These are phyloP conservation scores for Phyllosticta citrichinensis DNA, from an alignment of 2,329 filamentous ascomycete species.

Conservation along the genomic window DNA sequence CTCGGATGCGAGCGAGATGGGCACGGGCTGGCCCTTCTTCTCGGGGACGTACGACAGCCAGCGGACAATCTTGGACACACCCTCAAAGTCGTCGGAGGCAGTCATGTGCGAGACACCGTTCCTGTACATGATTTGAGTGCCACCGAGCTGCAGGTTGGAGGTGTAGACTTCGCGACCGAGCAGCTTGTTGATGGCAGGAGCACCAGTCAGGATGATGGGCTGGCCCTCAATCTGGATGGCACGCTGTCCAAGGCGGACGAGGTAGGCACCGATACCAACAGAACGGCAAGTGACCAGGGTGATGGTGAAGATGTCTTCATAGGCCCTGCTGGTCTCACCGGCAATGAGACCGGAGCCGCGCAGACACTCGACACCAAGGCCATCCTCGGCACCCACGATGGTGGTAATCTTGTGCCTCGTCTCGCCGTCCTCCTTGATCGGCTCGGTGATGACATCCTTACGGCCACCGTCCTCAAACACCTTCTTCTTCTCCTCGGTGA, in stretches of 20 bases:
- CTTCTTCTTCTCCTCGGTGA: constrained; percentile 77
- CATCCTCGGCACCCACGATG: constrained; percentile 86
- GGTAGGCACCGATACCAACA: constrained; percentile 97
- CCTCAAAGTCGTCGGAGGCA: constrained; percentile 92
- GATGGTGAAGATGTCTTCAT: constrained; percentile 98
- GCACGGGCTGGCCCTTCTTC: constrained; percentile 84
- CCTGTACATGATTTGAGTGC: constrained; percentile 99
- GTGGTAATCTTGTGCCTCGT: constrained; percentile 89
- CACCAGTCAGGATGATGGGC: constrained; percentile 96
- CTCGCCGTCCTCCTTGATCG: constrained; percentile 77
- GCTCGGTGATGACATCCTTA: constrained; percentile 77
- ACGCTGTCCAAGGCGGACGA: constrained; percentile 95
- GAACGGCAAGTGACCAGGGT: constrained; percentile 96
- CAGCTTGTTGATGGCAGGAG: constrained; percentile 94
- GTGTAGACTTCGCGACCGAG: constrained; percentile 97
- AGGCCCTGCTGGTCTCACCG: constrained; percentile 90
- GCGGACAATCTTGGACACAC: constrained; percentile 93
- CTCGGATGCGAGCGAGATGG: constrained; percentile 79
- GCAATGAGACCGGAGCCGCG: constrained; percentile 96
- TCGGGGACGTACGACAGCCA: constrained; percentile 98
- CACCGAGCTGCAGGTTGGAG: constrained; percentile 96
- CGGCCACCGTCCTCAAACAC: constrained; percentile 70
- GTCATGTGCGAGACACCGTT: constrained; percentile 99
- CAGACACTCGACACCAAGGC: constrained; percentile 93
- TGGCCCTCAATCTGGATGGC: constrained; percentile 98